Base-by-base conservation (phyloP, 2,329 filamentous ascomycete species). In the Hawksworthiomyces lignivorus region DNA sequence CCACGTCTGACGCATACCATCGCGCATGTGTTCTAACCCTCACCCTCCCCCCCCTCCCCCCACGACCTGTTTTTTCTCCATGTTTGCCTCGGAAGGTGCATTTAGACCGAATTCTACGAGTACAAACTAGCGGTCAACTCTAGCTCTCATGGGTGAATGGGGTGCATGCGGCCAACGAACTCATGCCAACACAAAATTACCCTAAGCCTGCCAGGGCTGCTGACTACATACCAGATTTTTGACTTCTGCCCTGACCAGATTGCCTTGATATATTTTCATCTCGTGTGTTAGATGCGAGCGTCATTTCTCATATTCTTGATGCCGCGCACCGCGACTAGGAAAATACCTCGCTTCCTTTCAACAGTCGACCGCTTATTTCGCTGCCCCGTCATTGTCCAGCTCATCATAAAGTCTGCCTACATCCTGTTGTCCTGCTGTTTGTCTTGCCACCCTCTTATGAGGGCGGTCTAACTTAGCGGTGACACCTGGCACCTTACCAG, bases 111-210 rank as follows among this genome's bases (percentile, higher is more conserved):
- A 24, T 40, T 28, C 10, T 15, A 18, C 15, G n/a, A 18, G 7
- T 12, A 33, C 44, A 20, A 46, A 46, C 40, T 40, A 40, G 44
- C 44, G 44, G 44, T 46, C 44, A 43, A 26, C 28, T 26, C 5
- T 24, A 7, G 35, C 35, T n/a, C n/a, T n/a, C n/a, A n/a, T n/a
- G n/a, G n/a, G n/a, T n/a, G n/a, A n/a, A n/a, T n/a, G n/a, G n/a
- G n/a, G n/a, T n/a, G n/a, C n/a, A n/a, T n/a, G n/a, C n/a, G n/a
- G n/a, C n/a, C n/a, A n/a, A 12, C 24, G 7, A 12, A 27, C 12
- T 27, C 24, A n/a, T 29, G 27, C 27, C 27, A 29, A n/a, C 27
- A 29, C 12, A 14, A 29, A 29, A n/a, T 29, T n/a, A 29, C 20
- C 18, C 4, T 10, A n/a, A 24, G 5, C n/a, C n/a, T n/a, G n/a